Evolutionary conservation across 108 stramenopile species (phyloP), one percentile per base, ranked within the genome.

Genomic region (Cyclotella distinguenda): DNA sequence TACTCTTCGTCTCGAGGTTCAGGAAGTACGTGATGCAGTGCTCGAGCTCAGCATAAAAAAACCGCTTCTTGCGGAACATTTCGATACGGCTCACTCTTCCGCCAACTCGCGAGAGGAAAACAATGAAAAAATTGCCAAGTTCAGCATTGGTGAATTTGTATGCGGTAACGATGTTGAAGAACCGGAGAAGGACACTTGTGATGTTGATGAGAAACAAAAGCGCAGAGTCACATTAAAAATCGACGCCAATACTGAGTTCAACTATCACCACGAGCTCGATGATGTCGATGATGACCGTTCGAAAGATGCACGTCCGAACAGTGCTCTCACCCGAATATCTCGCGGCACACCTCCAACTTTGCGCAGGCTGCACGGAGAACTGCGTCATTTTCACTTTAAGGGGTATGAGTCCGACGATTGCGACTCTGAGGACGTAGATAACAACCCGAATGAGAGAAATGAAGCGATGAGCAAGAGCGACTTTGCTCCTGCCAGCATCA

Each of bases 1-100:
- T 31, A n/a, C 36, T 13, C 10, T 63, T 18, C 69, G 36, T 33
- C 60, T 54, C 1, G 69, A 60, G 43, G 22, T 70, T n/a, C 57
- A 51, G n/a, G 18, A 16, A 39, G 35, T 51, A 1, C 38, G 30
- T 2, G 36, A 60, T 26, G 68, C 38, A 36, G 21, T 58, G 8
- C 6, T 38, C 10, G 28, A 31, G 55, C 18, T 34, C 36, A 38
- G 55, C 34, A n/a, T 3, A n/a, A 26, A 28, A 21, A 23, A 31
- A 45, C 26, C 3, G 4, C 27, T 6, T 34, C 10, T 26, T 22
- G 27, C 6, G 46, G 34, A 47, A n/a, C n/a, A n/a, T n/a, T n/a
- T n/a, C 35, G 39, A 36, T 42, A 1, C 40, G n/a, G 16, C 40
- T 5, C 5, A 16, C 16, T 42, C 40, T 42, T 21, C 7, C 11